A percentile compares a stretch with the other conserved stretches of the same genome.
phyloP scores from a whole-genome alignment of 768 basidiomycete genomes.

The Suillus paluster region DNA sequence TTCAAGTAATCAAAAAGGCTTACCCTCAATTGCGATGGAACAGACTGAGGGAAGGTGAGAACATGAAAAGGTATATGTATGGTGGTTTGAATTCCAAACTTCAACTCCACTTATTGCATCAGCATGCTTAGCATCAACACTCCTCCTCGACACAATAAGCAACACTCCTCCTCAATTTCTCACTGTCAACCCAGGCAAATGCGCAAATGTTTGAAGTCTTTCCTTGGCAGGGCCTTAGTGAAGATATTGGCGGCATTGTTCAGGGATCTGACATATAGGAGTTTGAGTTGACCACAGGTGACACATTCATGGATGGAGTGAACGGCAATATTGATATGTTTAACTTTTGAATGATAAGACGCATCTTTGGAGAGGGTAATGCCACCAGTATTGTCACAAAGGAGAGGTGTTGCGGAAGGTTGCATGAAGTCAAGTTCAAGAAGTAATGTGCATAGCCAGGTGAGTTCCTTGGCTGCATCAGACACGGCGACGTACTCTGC shows the following conservation, averaged over 20 bases:
- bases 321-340: slow-evolving; percentile 49
- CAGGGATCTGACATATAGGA: slow-evolving; percentile 36
- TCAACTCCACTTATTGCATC: too few species aligned
- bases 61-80: too few species aligned
- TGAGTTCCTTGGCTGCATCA: slow-evolving; percentile 37
- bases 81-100: too few species aligned
- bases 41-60: too few species aligned
- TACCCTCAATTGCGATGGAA: too few species aligned
- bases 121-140: background rate
- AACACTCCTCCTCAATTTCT: slow-evolving; percentile 20
- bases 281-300: slow-evolving; percentile 19
- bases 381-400: slow-evolving; percentile 43
- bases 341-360: slow-evolving; percentile 39
- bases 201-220: slow-evolving; percentile 21
- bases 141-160: slow-evolving; percentile 1
- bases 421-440: slow-evolving; percentile 15
- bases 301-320: slow-evolving; percentile 44
- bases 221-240: slow-evolving; percentile 40
- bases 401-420: slow-evolving; percentile 17
- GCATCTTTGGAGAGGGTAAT: slow-evolving; percentile 41
- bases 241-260: slow-evolving; percentile 45
- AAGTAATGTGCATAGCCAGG: slow-evolving; percentile 38
- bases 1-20: too few species aligned
- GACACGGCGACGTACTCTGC: slow-evolving; percentile 47
- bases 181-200: slow-evolving; percentile 19